Conservation (phyloP, 306 rosid genomes). For the Datisca glomerata region DNA sequence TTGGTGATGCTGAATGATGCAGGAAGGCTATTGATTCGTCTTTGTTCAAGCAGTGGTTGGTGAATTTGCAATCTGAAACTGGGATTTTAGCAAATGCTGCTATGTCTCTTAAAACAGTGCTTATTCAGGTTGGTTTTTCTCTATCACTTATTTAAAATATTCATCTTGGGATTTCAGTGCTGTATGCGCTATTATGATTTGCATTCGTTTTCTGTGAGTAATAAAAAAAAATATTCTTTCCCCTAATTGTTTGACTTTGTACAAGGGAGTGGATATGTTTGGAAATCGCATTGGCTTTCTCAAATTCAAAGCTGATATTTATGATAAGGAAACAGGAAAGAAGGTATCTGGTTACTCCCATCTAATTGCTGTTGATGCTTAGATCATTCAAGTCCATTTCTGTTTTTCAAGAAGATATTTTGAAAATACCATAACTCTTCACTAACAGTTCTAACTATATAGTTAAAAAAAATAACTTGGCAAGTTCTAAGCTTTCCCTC, state of each 20-base stretch:
- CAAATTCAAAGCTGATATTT: conserved; percentile 76
- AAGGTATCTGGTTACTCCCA: conserved; percentile 33
- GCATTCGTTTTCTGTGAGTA: background rate
- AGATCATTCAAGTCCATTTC: background rate
- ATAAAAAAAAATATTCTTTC: background rate
- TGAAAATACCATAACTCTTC: background rate
- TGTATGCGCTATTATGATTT: background rate
- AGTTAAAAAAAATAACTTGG: too few species aligned
- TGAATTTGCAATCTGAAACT: conserved; percentile 55
- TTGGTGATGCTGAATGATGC: conserved; percentile 11
- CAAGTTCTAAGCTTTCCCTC: too few species aligned
- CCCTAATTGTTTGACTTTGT: background rate
- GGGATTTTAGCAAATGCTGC: conserved; percentile 57
- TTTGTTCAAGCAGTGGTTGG: conserved; percentile 76
- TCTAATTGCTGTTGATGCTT: conserved; percentile 2
- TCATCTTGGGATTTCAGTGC: background rate
- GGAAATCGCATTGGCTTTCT: conserved; percentile 78
- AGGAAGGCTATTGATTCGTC: conserved; percentile 81
- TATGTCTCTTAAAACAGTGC: conserved; percentile 46
- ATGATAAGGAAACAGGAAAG: conserved; percentile 59
- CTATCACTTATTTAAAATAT: background rate
- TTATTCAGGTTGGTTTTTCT: conserved; percentile 53
- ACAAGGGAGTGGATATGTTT: conserved; percentile 90
- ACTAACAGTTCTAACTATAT: background rate
- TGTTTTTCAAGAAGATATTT: background rate